Conservation (phyloP, 371 early-diverging fungal genomes). For the Gilbertella persicaria region DNA sequence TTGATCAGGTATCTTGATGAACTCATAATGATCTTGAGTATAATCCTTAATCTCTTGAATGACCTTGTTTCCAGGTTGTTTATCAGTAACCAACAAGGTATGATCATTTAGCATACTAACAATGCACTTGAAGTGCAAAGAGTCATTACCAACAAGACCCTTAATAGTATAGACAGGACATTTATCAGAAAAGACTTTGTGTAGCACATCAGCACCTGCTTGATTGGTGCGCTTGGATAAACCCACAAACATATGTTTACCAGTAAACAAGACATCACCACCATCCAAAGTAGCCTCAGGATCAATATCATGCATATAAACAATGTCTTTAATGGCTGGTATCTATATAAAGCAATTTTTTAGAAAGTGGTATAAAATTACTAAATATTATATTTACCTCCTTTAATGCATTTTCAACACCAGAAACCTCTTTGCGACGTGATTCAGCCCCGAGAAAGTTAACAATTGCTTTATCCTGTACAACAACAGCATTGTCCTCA, state of each 20-base stretch:
- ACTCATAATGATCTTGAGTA: constrained; percentile 16
- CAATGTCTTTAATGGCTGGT: constrained; percentile 19
- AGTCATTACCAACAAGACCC: constrained; percentile 15
- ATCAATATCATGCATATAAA: constrained; percentile 23
- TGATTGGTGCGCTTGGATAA: constrained; percentile 36
- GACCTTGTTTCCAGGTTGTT: constrained; percentile 24
- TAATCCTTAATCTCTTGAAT: constrained; percentile 15
- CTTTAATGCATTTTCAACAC: constrained; percentile 19
- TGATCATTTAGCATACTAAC: constrained; percentile 21
- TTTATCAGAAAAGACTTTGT: constrained; percentile 11
- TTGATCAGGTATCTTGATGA: constrained; percentile 33
- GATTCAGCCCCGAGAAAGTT: constrained; percentile 28
- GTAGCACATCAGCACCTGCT: constrained; percentile 26
- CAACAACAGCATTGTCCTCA: constrained; percentile 38
- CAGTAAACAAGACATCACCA: constrained; percentile 38
- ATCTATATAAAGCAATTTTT: constrained; percentile 3
- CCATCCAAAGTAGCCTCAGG: constrained; percentile 35
- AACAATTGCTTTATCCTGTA: constrained; percentile 24
- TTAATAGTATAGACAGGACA: constrained; percentile 20
- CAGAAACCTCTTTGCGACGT: constrained; percentile 30
- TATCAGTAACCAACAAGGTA: constrained; percentile 24
- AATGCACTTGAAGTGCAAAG: constrained; percentile 39
- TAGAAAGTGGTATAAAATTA: constrained; percentile 9
- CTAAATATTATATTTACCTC: constrained; percentile 12
- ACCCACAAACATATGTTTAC: constrained; percentile 34